A percentile compares a stretch with the other conserved stretches of the same genome.
Evolutionary conservation across 192 early-diverging fungal species (phyloP).

Genomic region (Coemansia sp.): DNA sequence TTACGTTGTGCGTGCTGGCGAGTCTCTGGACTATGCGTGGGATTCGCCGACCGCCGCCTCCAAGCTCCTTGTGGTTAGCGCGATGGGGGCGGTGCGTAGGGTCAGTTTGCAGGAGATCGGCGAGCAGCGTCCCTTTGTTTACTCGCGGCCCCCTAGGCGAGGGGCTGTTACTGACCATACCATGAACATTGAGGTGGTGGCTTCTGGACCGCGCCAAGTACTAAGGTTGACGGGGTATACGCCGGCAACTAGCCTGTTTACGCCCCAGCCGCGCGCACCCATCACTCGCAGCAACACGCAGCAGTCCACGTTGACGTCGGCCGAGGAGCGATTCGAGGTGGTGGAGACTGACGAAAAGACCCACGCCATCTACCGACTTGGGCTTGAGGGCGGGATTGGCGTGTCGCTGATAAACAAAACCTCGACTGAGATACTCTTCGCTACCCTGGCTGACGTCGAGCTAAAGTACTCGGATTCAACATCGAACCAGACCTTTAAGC

Average conservation of each 20-base stretch:
- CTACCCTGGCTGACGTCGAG: slow-evolving; percentile 73
- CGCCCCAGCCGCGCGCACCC: slow-evolving; percentile 20
- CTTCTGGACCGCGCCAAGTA: slow-evolving; percentile 65
- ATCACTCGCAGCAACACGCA: slow-evolving; percentile 21
- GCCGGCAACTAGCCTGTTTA: slow-evolving; percentile 62
- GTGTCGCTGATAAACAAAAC: slow-evolving; percentile 81
- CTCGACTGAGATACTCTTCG: slow-evolving; percentile 85
- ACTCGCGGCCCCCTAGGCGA: slow-evolving; percentile 49
- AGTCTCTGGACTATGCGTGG: slow-evolving; percentile 82
- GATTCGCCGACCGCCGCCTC: slow-evolving; percentile 74
- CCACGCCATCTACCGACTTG: slow-evolving; percentile 62
- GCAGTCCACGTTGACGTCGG: slow-evolving; percentile 1
- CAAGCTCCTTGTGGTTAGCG: slow-evolving; percentile 72
- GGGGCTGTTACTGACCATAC: slow-evolving; percentile 56
- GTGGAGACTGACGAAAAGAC: slow-evolving; percentile 37
- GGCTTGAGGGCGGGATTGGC: slow-evolving; percentile 81
- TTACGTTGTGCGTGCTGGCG: slow-evolving; percentile 29
- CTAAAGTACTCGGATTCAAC: slow-evolving; percentile 78
- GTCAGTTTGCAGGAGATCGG: slow-evolving; percentile 92
- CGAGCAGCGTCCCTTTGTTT: slow-evolving; percentile 78
- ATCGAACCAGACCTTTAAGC: slow-evolving; percentile 73
- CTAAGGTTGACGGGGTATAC: slow-evolving; percentile 66
- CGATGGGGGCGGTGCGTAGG: slow-evolving; percentile 72
- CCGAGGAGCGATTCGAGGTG: slow-evolving; percentile 36
- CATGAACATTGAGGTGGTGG: slow-evolving; percentile 74